These are phyloP conservation scores for Penicillium sp. DNA, from an alignment of 2,329 filamentous ascomycete species.

Conservation along the genomic window DNA sequence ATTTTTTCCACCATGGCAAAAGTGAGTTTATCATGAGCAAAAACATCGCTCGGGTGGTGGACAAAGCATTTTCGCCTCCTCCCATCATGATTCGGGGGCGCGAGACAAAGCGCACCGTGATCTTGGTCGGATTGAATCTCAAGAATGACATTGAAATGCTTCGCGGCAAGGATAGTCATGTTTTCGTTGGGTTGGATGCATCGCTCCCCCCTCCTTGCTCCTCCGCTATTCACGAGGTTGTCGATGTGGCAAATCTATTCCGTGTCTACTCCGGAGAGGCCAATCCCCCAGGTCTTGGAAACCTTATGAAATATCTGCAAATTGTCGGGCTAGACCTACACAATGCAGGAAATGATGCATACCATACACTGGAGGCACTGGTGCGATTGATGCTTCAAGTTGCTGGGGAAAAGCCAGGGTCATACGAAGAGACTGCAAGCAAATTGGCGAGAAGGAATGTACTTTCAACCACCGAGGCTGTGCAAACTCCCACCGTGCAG, in stretches of 20 bases:
- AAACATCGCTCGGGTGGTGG: conserved; percentile 51
- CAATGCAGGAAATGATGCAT: conserved; percentile 84
- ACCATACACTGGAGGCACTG: conserved; percentile 75
- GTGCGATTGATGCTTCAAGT: conserved; percentile 53
- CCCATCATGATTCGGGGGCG: conserved; percentile 30
- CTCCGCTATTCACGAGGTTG: conserved; percentile 59
- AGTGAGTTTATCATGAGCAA: conserved; percentile 57
- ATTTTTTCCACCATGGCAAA: conserved; percentile 70
- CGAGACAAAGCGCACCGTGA: conserved; percentile 56
- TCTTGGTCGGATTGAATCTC: conserved; percentile 79
- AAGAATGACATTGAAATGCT: conserved; percentile 70
- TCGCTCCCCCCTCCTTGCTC: neutral
- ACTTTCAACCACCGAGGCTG: neutral
- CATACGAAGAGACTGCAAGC: neutral
- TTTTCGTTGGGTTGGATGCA: conserved; percentile 20
- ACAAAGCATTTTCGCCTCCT: conserved; percentile 59
- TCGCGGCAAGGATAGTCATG: conserved; percentile 63
- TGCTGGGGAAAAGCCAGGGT: neutral
- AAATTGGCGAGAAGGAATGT: neutral
- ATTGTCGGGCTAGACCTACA: conserved; percentile 70
- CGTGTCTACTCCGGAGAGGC: conserved; percentile 60
- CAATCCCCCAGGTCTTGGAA: conserved; percentile 59
- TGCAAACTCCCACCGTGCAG: neutral
- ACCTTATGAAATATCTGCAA: conserved; percentile 65
- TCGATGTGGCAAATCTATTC: conserved; percentile 76